Evolutionary conservation across 2,329 filamentous ascomycete species (phyloP), one percentile per base, ranked within the genome.

Genomic region (Aspergillus uvarum): DNA sequence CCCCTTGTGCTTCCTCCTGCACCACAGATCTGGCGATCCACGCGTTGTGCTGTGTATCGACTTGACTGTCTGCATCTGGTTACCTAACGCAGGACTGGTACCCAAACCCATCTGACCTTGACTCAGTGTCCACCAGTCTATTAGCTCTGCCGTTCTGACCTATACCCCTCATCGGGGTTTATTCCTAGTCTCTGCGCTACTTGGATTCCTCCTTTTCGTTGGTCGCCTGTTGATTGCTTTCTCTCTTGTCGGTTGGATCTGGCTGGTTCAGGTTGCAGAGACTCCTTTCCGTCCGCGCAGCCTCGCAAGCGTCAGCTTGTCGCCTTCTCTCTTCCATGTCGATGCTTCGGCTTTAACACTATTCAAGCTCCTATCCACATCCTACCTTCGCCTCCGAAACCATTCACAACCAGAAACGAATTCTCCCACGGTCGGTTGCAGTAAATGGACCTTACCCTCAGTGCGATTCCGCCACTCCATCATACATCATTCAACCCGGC

Each of bases 221-320:
- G 57, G 56, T 16, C 38, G 38, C 55, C 35, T 47, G 56, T 61
- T 49, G 31, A 51, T 69, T 68, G 60, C 63, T 65, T 67, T 67
- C 70, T 63, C 53, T 31, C 59, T 35, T 35, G 38, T 56, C 49
- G 42, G 64, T 67, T 67, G 63, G 66, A 69, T 63, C 69, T 70
- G 70, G 67, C 70, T 70, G 68, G 69, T 56, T 68, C 69, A 67
- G 70, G 53, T 68, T 64, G 56, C 63, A 55, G 42, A 54, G 54
- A 63, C 24, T 51, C 44, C 38, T 55, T 21, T 48, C 22, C 56
- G 32, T 56, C 51, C 38, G 35, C 56, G 60, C 32, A 58, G 51
- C 51, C 48, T 60, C 58, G 48, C 58, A 52, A 42, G 42, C 48
- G 56, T 58, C 31, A 29, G n/a, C 52, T 35, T 35, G 12, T 35